Evolutionary conservation across 805 yeast genomes (phyloP).

Genomic region (Tetrapisispora iriomotensis): DNA sequence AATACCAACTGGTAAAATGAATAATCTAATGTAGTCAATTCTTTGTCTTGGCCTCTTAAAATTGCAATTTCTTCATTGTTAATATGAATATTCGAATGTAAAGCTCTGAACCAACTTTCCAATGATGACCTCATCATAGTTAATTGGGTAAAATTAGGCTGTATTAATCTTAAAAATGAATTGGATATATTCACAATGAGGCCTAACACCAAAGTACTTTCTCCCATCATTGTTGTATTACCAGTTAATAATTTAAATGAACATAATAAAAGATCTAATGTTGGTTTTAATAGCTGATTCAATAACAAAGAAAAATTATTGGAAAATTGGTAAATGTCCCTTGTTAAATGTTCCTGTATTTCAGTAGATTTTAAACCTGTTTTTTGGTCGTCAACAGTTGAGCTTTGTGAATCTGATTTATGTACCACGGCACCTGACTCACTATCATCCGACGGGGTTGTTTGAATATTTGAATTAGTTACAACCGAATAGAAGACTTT

Average conservation of each 20-base stretch:
- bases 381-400: not conserved
- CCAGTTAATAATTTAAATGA: slow-evolving; percentile 61
- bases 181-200: slow-evolving; percentile 75
- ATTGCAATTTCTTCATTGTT: slow-evolving; percentile 84
- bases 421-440: no score
- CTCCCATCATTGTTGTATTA: slow-evolving; percentile 42
- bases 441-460: not conserved
- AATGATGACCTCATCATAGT: slow-evolving; percentile 66
- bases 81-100: slow-evolving; percentile 71
- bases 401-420: no score
- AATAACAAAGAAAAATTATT: slow-evolving; percentile 64
- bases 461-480: slow-evolving; percentile 3
- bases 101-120: slow-evolving; percentile 75
- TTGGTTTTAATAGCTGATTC: slow-evolving; percentile 75
- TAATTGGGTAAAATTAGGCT: slow-evolving; percentile 83
- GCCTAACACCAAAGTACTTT: slow-evolving; percentile 71
- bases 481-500: slow-evolving; percentile 24
- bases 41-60: slow-evolving; percentile 71
- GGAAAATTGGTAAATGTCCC: slow-evolving; percentile 68
- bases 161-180: slow-evolving; percentile 55
- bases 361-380: slow-evolving; percentile 7
- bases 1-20: slow-evolving; percentile 73
- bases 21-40: slow-evolving; percentile 64
- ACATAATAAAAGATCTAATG: slow-evolving; percentile 67
- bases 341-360: slow-evolving; percentile 40